Conservation (phyloP, 2,329 filamentous ascomycete genomes). For the Pezicula carpinea region DNA sequence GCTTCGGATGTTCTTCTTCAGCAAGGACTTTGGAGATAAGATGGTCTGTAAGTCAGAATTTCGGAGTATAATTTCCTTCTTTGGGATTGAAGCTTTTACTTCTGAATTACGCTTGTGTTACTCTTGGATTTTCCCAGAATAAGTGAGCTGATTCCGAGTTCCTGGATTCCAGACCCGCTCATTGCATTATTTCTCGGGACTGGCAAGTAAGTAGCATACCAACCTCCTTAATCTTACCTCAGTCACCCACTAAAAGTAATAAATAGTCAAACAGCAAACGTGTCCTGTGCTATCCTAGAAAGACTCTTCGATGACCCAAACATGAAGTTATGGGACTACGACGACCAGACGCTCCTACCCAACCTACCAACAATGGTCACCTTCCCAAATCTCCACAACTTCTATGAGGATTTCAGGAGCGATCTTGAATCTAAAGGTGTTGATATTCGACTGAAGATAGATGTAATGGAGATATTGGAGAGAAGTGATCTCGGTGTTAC, state of each 20-base stretch:
- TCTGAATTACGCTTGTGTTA: too few species aligned
- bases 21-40: slow-evolving; percentile 63
- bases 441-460: slow-evolving; percentile 49
- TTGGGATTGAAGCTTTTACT: too few species aligned
- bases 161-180: too few species aligned
- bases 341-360: slow-evolving; percentile 46
- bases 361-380: slow-evolving; percentile 63
- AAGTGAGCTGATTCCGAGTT: too few species aligned
- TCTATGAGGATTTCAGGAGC: slow-evolving; percentile 56
- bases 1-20: slow-evolving; percentile 64
- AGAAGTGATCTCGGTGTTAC: slow-evolving; percentile 47
- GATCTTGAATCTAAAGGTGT: slow-evolving; percentile 51
- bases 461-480: slow-evolving; percentile 47
- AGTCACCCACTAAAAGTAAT: slow-evolving; percentile 40
- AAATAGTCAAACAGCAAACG: slow-evolving; percentile 58
- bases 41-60: too few species aligned
- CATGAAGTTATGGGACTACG: slow-evolving; percentile 57
- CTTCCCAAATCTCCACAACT: slow-evolving; percentile 57
- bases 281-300: slow-evolving; percentile 64
- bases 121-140: too few species aligned
- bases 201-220: slow-evolving; percentile 22
- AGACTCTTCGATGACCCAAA: slow-evolving; percentile 53
- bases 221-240: background rate
- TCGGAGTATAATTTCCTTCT: too few species aligned
- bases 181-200: slow-evolving; percentile 71